A percentile compares a stretch with the other conserved stretches of the same genome.
phyloP scores from a whole-genome alignment of 2,329 filamentous ascomycete genomes.

The Boeremia lycopersici region DNA sequence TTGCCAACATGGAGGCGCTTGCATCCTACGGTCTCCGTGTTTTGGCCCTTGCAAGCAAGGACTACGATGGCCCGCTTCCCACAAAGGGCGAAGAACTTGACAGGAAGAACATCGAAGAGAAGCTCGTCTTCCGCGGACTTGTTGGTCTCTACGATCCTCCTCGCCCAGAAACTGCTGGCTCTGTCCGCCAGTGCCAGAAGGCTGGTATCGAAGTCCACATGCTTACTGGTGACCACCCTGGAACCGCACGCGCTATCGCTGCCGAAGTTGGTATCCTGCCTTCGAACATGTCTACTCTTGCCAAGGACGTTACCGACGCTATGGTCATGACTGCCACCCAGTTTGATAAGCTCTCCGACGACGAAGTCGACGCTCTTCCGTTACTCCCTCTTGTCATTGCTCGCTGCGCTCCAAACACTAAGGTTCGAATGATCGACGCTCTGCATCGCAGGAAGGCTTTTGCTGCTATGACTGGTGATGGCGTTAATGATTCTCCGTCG shows the following conservation, averaged over 20 bases:
- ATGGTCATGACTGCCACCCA: slow-evolving; percentile 46
- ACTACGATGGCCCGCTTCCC: slow-evolving; percentile 49
- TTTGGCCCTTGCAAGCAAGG: slow-evolving; percentile 65
- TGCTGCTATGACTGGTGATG: slow-evolving; percentile 53
- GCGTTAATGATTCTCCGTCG: slow-evolving; percentile 54
- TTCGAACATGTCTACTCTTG: slow-evolving; percentile 48
- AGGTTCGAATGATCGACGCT: slow-evolving; percentile 53
- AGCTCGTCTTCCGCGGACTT: slow-evolving; percentile 75
- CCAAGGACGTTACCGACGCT: slow-evolving; percentile 30
- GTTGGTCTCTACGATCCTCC: slow-evolving; percentile 86
- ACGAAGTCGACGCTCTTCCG: slow-evolving; percentile 49
- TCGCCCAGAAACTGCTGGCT: slow-evolving; percentile 73
- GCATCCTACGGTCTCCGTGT: slow-evolving; percentile 71
- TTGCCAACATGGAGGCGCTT: slow-evolving; percentile 71
- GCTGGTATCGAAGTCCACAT: slow-evolving; percentile 53
- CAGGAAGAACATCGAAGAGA: slow-evolving; percentile 68
- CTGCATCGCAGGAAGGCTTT: slow-evolving; percentile 50
- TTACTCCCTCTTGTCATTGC: slow-evolving; percentile 52
- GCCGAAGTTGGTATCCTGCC: slow-evolving; percentile 53
- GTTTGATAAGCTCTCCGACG: slow-evolving; percentile 52
- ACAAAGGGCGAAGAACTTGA: slow-evolving; percentile 53
- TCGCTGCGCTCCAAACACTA: slow-evolving; percentile 53
- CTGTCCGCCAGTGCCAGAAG: slow-evolving; percentile 43
- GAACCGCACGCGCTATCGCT: slow-evolving; percentile 54
- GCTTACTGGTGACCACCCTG: slow-evolving; percentile 55